phyloP scores from a whole-genome alignment of 306 rosid genomes.

The Gleditsia sinensis region DNA sequence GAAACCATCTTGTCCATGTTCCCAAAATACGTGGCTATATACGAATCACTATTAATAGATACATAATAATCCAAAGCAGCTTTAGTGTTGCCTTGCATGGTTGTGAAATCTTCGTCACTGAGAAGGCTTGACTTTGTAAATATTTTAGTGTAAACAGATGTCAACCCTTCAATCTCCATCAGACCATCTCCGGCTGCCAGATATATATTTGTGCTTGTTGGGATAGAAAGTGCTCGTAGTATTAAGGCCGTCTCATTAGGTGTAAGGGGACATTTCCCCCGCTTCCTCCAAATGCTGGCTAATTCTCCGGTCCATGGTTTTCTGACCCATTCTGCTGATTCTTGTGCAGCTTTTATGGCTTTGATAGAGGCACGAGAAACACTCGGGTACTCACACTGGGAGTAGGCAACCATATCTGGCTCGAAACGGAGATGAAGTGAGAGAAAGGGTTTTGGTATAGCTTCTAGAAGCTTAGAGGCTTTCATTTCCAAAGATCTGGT shows the following conservation, averaged over 20 bases:
- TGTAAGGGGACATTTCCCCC: constrained; percentile 91
- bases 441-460: constrained; percentile 86
- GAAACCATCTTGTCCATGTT: constrained; percentile 99
- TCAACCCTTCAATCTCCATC: constrained; percentile 83
- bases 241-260: constrained; percentile 85
- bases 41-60: constrained; percentile 84
- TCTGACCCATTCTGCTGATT: constrained; percentile 63
- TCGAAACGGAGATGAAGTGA: constrained; percentile 94
- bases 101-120: constrained; percentile 72
- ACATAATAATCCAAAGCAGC: constrained; percentile 92
- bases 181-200: constrained; percentile 93
- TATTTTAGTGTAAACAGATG: constrained; percentile 58
- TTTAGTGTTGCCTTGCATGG: constrained; percentile 96
- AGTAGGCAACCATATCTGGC: constrained; percentile 96
- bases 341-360: constrained; percentile 75
- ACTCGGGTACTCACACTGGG: constrained; percentile 74
- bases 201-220: constrained; percentile 74
- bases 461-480: constrained; percentile 82
- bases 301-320: constrained; percentile 90
- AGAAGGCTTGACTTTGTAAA: constrained; percentile 83
- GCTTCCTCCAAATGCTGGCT: constrained; percentile 73
- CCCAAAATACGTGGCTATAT: constrained; percentile 85
- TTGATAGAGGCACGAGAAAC: constrained; percentile 66
- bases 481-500: constrained; percentile 72
- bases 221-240: constrained; percentile 73